Evolutionary conservation across 805 yeast species (phyloP), one percentile per base, ranked within the genome.

Genomic region (Torulaspora quercuum): DNA sequence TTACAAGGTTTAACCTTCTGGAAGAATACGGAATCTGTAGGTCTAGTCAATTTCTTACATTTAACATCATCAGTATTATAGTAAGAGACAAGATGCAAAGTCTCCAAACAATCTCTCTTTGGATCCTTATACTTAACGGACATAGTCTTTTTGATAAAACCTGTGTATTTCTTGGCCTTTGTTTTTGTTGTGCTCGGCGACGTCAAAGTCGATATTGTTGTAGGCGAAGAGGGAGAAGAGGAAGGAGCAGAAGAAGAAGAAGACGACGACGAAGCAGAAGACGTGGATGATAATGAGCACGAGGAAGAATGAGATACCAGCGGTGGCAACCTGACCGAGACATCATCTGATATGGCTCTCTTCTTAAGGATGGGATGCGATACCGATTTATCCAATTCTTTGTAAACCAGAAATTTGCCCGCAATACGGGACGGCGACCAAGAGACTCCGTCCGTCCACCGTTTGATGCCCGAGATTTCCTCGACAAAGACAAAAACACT

Each of bases 391-490:
- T 49, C 46, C 28, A 52, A 57, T 55, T 88, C 94, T 17, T 95
- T 73, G 59, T 89, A 89, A 7, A 89, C 80, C 21, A 89, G 65
- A 50, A 89, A 89, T 41, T 92, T 70, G 5, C 95, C 95, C 17
- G 87, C 69, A 25, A 89, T 87, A 32, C 97, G 69, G 2, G 94
- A 82, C 0, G 97, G 95, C 2, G 89, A 78, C 97, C 97, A 89
- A 9, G 89, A 69, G 9, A 85, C 75, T n/a, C 96, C 95, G 54
- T 89, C 97, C 1, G 97, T 89, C 97, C 97, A 89, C 41, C 97
- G 70, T 56, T 83, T 84, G 42, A 89, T 88, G 3, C 90, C 88
- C 0, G 89, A 78, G 8, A 73, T 67, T 48, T 82, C 86, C 59
- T 89, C 95, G 31, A 82, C 75, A 53, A 89, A 88, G 1, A 90